Percentiles rank a stretch among this genome's conserved stretches.
These are phyloP conservation scores for Aspergillus coremiiformis DNA, from an alignment of 495 filamentous ascomycete genomes.

Conservation along the genomic window DNA sequence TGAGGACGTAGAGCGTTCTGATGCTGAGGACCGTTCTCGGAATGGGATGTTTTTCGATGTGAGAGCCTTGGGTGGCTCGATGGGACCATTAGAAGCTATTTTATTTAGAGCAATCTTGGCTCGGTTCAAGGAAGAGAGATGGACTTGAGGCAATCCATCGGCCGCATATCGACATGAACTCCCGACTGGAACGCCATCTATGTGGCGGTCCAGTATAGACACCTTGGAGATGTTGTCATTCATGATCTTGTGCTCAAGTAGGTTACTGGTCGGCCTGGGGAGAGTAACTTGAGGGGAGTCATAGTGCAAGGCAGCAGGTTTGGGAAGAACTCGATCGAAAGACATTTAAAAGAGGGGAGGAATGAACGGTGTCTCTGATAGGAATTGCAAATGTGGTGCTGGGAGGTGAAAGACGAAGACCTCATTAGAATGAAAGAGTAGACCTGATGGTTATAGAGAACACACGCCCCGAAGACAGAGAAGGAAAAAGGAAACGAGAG, in stretches of 20 bases:
- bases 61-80: conserved; percentile 10
- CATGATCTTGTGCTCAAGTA: conserved; percentile 48
- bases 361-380: conserved; percentile 9
- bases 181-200: conserved; percentile 9
- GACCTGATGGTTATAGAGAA: conserved; percentile 6
- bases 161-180: conserved; percentile 20
- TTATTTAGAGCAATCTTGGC: conserved; percentile 18
- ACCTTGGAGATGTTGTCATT: conserved; percentile 27
- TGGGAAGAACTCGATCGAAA: conserved; percentile 50
- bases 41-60: conserved; percentile 17
- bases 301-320: conserved; percentile 41
- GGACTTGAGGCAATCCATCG: conserved; percentile 21
- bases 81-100: conserved; percentile 6
- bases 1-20: conserved; percentile 26
- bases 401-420: conserved; percentile 10
- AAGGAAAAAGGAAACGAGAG: conserved; percentile 11
- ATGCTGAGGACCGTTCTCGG: conserved; percentile 24
- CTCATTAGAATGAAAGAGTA: conserved; percentile 12
- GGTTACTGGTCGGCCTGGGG: conserved; percentile 31
- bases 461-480: conserved; percentile 9
- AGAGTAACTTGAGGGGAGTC: conserved; percentile 29
- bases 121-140: conserved; percentile 27
- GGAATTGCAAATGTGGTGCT: conserved; percentile 6
- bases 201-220: conserved; percentile 12
- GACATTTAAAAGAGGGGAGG: conserved; percentile 39